Conservation (phyloP, 2,329 filamentous ascomycete species). For the Aspergillus pseudoterreus region DNA sequence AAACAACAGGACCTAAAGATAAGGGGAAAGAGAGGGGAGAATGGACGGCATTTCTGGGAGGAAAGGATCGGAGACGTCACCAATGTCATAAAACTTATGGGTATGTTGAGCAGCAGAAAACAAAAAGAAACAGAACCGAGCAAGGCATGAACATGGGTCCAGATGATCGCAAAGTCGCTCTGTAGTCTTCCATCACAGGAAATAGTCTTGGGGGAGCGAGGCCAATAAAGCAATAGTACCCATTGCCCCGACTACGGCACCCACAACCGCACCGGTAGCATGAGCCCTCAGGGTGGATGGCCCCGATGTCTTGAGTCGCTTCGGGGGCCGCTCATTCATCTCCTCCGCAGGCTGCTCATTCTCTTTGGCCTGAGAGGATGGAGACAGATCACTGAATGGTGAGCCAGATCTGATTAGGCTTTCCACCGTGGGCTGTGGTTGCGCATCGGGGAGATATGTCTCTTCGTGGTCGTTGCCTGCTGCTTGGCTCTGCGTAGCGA, state of each 20-base stretch:
- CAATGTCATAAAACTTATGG: background rate
- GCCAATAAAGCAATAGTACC: slow-evolving; percentile 40
- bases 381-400: slow-evolving; percentile 4
- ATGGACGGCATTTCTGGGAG: too few species aligned
- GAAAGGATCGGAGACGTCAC: too few species aligned
- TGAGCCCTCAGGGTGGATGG: slow-evolving; percentile 29
- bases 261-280: slow-evolving; percentile 37
- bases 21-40: too few species aligned
- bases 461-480: slow-evolving; percentile 1
- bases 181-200: slow-evolving; percentile 24
- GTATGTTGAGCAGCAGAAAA: background rate
- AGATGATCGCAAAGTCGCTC: background rate
- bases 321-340: slow-evolving; percentile 20
- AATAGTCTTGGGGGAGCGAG: slow-evolving; percentile 42
- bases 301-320: slow-evolving; percentile 25
- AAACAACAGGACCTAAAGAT: too few species aligned
- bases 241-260: slow-evolving; percentile 40
- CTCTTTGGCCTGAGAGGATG: background rate
- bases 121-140: background rate
- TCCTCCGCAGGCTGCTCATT: slow-evolving; percentile 7
- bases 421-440: slow-evolving; percentile 15
- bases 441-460: slow-evolving; percentile 21
- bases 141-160: background rate
- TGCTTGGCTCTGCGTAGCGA: too few species aligned
- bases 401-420: slow-evolving; percentile 7